Conservation (phyloP, 1,284 basidiomycete genomes). For the Ganoderma multipileum region DNA sequence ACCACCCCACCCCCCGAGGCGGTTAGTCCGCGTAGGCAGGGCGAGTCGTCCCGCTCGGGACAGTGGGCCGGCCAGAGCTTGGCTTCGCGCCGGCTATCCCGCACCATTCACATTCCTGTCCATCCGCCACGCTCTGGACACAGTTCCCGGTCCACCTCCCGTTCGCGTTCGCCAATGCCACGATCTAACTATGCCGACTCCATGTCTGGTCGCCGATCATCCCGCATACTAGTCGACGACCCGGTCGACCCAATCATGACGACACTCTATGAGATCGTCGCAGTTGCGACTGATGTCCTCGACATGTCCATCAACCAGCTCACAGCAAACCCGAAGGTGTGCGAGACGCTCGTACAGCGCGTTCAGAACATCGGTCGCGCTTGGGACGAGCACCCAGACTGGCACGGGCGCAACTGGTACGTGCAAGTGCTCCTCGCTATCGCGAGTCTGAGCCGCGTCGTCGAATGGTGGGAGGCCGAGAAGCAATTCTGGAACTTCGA, state of each 20-base stretch:
- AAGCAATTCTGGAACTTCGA: slow-evolving; percentile 99
- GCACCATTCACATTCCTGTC: slow-evolving; percentile 79
- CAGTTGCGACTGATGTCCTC: slow-evolving; percentile 92
- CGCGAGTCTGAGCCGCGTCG: slow-evolving; percentile 93
- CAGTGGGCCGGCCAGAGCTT: slow-evolving; percentile 64
- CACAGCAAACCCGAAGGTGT: slow-evolving; percentile 84
- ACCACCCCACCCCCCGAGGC: slow-evolving; percentile 61
- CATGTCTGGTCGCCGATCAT: slow-evolving; percentile 70
- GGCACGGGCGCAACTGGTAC: slow-evolving; percentile 98
- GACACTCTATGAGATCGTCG: slow-evolving; percentile 91
- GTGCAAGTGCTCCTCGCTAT: slow-evolving; percentile 97
- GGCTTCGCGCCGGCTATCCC: slow-evolving; percentile 77
- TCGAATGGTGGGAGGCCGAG: slow-evolving; percentile 99
- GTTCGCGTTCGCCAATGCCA: slow-evolving; percentile 93
- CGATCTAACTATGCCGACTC: slow-evolving; percentile 72
- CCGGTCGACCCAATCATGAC: slow-evolving; percentile 91
- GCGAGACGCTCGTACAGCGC: slow-evolving; percentile 87
- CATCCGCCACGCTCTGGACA: slow-evolving; percentile 75
- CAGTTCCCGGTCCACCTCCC: slow-evolving; percentile 94
- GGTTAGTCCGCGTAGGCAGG: slow-evolving; percentile 68
- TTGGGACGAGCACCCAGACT: slow-evolving; percentile 98
- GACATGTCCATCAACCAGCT: slow-evolving; percentile 91
- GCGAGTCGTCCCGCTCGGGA: slow-evolving; percentile 52
- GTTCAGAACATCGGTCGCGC: slow-evolving; percentile 91
- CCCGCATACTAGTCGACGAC: slow-evolving; percentile 76